These are phyloP conservation scores for Globisporangium nagaii DNA, from an alignment of 352 stramenopile species.

Conservation along the genomic window DNA sequence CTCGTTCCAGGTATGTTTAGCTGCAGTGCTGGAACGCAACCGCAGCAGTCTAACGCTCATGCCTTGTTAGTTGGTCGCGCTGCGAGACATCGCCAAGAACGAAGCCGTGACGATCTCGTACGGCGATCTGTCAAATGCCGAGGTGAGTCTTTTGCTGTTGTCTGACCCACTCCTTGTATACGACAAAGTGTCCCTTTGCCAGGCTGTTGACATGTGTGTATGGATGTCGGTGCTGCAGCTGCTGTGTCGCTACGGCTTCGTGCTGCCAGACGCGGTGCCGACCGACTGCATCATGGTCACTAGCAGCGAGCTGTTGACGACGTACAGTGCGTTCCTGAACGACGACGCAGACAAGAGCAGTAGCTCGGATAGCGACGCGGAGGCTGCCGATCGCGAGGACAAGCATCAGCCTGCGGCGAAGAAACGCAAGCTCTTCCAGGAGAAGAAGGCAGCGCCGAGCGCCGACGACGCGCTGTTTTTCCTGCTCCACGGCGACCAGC, in stretches of 20 bases:
- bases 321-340: conserved; percentile 29
- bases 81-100: conserved; percentile 34
- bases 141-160: conserved; percentile 42
- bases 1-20: conserved; percentile 48
- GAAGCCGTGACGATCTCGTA: conserved; percentile 69
- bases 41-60: background rate
- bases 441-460: conserved; percentile 4
- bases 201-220: no score
- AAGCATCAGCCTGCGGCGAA: conserved; percentile 22
- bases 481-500: conserved; percentile 37
- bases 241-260: conserved; percentile 69
- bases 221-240: conserved; percentile 17
- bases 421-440: conserved; percentile 36
- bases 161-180: no score
- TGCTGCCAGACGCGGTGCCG: conserved; percentile 27
- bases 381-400: conserved; percentile 11
- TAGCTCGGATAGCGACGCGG: conserved; percentile 14
- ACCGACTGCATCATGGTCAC: conserved; percentile 54
- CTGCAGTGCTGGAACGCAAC: no score
- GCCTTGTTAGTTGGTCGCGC: conserved; percentile 30
- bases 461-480: conserved; percentile 39
- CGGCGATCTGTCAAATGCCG: conserved; percentile 60
- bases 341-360: conserved; percentile 27
- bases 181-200: no score
- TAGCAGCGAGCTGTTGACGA: conserved; percentile 32